Evolutionary conservation across 257 asterid genomes (phyloP), one percentile per base, ranked within the genome.

Genomic region (Asclepias syriaca): DNA sequence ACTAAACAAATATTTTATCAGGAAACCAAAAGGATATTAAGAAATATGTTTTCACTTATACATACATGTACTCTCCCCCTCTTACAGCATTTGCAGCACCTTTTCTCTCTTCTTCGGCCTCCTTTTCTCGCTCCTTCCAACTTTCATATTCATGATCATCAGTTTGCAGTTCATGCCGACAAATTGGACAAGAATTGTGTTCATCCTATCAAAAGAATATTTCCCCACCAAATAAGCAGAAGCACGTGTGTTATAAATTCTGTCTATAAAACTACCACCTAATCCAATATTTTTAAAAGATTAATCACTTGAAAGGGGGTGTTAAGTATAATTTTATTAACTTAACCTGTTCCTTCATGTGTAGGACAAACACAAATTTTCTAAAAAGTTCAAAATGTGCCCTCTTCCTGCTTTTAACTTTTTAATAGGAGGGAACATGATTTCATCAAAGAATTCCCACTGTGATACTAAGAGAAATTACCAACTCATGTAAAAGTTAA

Each of bases 31-130:
- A 61, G 29, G 21, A 37, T 37, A 19, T 7, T 37, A 2, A 11
- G 21, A 18, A 61, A 64, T 16, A 66, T 22, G 29, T 66, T 29
- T 34, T 1, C 16, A 29, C 55, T 85, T 89, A 93, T 65, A 94
- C 95, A 71, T 91, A 94, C 97, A 94, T 94, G 82, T 89, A 94
- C 79, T 91, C 99, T 58, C 99, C 99, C 55, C 85, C 99, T 46
- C 97, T 96, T 64, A 94, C 73, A 9, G 99, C 99, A 73, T 94
- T 94, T 32, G 99, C 99, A 15, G 97, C 97, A 7, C 99, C 97
- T 82, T 86, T 94, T 79, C 97, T 81, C 65, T 94, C 99, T 82
- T 91, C 97, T 87, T 94, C 99, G 0, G 96, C 99, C 77, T 95
- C 98, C 73, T 85, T 89, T 77, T 95, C 98, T 80, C 90, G 81